Base-by-base conservation (phyloP, 257 asterid species). In the Solanum pinnatisectum region DNA sequence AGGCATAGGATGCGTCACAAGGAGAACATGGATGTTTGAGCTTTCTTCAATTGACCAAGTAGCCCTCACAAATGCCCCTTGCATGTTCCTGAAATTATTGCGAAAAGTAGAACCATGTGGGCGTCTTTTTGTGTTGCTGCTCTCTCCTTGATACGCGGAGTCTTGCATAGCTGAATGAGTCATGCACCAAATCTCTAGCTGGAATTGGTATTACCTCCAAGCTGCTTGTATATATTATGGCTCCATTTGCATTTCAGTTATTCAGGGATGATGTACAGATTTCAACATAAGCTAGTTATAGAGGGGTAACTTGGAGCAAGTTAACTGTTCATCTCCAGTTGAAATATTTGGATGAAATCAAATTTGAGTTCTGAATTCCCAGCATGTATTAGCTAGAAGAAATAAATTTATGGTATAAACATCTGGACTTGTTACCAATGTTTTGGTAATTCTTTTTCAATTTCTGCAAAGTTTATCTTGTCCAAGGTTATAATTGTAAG, bases 1-100 rank as follows among this genome's bases (percentile, higher is more conserved):
- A 92, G 93, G 90, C 96, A 79, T 74, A 89, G 92, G 85, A 91
- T 82, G 88, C 95, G 68, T 67, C 96, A 90, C 84, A 88, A 85
- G 27, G 92, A 90, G 77, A 93, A 89, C 79, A 74, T 93, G 18
- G 95, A 93, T 56, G 84, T 30, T 59, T 92, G 94, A 92, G 72
- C 40, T 90, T 89, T 39, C 33, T 23, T 88, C 56, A 68, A 35
- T 35, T 68, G 67, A 73, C 84, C 87, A 59, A 89, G n/a, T 40
- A 42, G 63, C 73, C 63, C 25, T 46, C 27, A 23, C 52, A 63
- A 67, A 37, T n/a, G 36, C 22, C 36, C 60, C 13, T 13, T 7
- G 1, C 9, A 25, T 8, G 37, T n/a, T 42, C 37, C 52, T 42
- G 33, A 25, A 40, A 25, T 42, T 42, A 42, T 8, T 40, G 36